Conservation (phyloP, 768 basidiomycete species). For the Collybiopsis luxurians region DNA sequence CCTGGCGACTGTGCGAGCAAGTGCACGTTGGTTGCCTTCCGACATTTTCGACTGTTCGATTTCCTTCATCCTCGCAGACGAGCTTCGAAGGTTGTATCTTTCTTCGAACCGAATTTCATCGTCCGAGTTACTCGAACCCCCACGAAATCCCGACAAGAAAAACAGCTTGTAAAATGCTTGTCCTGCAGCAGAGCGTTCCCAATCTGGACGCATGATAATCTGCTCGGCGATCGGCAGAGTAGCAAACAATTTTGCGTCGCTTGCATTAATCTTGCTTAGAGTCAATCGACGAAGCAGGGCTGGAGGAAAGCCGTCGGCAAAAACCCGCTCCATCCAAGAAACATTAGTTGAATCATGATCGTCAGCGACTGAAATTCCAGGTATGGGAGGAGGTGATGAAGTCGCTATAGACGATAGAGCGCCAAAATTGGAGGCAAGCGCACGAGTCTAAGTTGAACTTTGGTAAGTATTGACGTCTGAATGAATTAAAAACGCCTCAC, state of each 20-base stretch:
- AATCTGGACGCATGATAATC: neutral
- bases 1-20: constrained; percentile 1
- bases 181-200: constrained; percentile 4
- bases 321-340: neutral
- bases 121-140: neutral
- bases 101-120: neutral
- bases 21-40: neutral
- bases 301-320: neutral
- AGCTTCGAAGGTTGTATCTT: constrained; percentile 1
- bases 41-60: neutral
- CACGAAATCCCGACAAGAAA: neutral
- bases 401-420: neutral
- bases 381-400: neutral
- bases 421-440: neutral
- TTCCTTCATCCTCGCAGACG: neutral
- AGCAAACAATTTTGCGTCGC: neutral
- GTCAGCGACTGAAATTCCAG: neutral
- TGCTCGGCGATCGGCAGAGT: neutral
- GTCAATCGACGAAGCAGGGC: neutral
- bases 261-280: neutral
- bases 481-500: neutral
- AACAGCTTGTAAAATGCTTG: constrained; percentile 4
- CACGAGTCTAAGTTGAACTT: neutral
- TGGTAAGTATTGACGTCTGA: too few species aligned
- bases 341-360: neutral